These are phyloP conservation scores for Golubevia sp. DNA, from an alignment of 1,284 basidiomycete species.

Conservation along the genomic window DNA sequence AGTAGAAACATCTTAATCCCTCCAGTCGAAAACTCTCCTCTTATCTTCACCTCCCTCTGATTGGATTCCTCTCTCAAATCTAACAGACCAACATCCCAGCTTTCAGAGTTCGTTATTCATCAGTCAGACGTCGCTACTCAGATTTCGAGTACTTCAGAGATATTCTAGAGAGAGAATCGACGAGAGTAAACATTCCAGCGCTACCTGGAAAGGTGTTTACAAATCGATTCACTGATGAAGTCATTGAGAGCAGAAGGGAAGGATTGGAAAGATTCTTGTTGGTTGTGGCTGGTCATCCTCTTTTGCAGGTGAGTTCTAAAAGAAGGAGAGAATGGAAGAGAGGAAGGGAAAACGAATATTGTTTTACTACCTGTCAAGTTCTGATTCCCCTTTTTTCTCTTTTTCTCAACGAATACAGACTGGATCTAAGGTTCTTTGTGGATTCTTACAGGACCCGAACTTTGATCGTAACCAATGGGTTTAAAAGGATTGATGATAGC, in stretches of 20 bases:
- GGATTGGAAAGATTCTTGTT: constrained; percentile 93
- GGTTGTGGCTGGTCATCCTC: constrained; percentile 93
- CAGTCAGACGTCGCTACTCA: constrained; percentile 91
- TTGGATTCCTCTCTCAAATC: not conserved
- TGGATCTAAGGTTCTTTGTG: constrained; percentile 93
- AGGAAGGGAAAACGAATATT: not conserved
- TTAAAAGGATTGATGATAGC: too few species aligned
- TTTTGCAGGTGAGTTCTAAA: constrained; percentile 76
- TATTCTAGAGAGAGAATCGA: constrained; percentile 93
- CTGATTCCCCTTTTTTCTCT: not conserved
- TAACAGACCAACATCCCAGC: constrained; percentile 96
- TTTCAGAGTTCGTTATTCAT: constrained; percentile 92
- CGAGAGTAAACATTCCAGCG: constrained; percentile 93
- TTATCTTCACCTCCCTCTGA: not conserved
- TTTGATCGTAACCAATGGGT: constrained; percentile 78
- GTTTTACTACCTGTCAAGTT: constrained; percentile 1
- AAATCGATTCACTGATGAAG: constrained; percentile 89
- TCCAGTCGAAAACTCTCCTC: not conserved
- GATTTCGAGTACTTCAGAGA: constrained; percentile 99
- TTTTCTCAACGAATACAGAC: constrained; percentile 68
- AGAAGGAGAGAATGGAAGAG: not conserved
- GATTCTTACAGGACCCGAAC: constrained; percentile 78
- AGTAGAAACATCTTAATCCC: constrained; percentile 34
- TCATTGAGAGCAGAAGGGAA: constrained; percentile 88
- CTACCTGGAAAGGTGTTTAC: constrained; percentile 81